Conservation (phyloP, 495 filamentous ascomycete genomes). For the Terfezia boudieri region DNA sequence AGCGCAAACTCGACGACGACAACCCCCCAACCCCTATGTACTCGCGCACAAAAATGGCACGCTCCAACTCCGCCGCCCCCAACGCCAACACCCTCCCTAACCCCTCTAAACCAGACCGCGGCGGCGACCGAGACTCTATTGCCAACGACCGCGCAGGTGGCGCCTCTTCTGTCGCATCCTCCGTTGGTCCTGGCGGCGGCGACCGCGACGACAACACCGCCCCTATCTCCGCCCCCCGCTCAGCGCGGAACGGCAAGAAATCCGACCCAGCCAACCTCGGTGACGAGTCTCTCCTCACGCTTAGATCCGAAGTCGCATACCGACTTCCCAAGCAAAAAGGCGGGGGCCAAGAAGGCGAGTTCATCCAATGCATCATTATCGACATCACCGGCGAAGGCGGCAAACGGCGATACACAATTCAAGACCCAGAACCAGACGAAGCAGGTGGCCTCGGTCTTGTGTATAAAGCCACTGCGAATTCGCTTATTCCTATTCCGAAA, state of each 20-base stretch:
- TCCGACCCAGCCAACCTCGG: neutral
- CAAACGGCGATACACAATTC: slow-evolving; percentile 67
- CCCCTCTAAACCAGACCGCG: neutral
- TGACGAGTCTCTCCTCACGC: slow-evolving; percentile 3
- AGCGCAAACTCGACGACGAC: slow-evolving; percentile 17
- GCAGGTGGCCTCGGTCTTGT: slow-evolving; percentile 46
- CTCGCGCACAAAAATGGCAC: slow-evolving; percentile 9
- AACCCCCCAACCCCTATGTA: neutral
- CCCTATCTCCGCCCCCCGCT: neutral
- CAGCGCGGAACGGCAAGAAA: neutral
- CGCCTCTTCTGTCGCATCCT: neutral
- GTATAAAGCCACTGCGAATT: slow-evolving; percentile 55
- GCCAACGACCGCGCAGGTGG: neutral
- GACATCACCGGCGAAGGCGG: slow-evolving; percentile 65
- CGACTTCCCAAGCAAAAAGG: slow-evolving; percentile 39
- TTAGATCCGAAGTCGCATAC: slow-evolving; percentile 16
- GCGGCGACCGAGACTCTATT: neutral
- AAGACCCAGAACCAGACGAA: slow-evolving; percentile 77
- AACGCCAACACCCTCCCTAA: neutral
- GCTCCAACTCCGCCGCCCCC: slow-evolving; percentile 14
- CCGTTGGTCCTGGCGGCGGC: neutral
- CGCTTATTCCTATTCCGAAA: slow-evolving; percentile 64
- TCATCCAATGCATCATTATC: slow-evolving; percentile 79
- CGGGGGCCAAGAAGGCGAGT: slow-evolving; percentile 46
- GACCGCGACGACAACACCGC: neutral